These are phyloP conservation scores for Trichoderma breve DNA, from an alignment of 2,329 filamentous ascomycete species.

Conservation along the genomic window DNA sequence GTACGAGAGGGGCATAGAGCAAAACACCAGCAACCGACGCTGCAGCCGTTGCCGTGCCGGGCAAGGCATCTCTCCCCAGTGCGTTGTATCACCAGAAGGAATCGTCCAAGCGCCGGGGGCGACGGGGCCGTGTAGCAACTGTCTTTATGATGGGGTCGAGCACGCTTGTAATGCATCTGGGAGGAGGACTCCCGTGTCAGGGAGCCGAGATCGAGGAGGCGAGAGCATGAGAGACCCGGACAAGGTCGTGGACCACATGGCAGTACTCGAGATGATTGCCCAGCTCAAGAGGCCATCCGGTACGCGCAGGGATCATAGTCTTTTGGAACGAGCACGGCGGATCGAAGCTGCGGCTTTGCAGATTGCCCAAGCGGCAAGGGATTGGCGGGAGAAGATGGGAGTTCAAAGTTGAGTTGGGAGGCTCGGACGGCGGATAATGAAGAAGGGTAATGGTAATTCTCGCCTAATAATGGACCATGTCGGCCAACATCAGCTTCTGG, in stretches of 20 bases:
- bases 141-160: constrained; percentile 25
- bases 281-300: constrained; percentile 25
- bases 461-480: constrained; percentile 14
- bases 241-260: constrained; percentile 28
- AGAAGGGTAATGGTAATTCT: not conserved
- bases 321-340: constrained; percentile 25
- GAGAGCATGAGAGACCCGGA: constrained; percentile 24
- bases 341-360: constrained; percentile 29
- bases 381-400: constrained; percentile 28
- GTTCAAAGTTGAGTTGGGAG: constrained; percentile 16
- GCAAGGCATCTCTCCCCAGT: constrained; percentile 28
- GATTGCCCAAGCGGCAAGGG: constrained; percentile 28
- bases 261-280: constrained; percentile 30
- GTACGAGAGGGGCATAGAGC: constrained; percentile 27
- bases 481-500: constrained; percentile 14
- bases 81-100: constrained; percentile 25
- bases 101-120: constrained; percentile 19
- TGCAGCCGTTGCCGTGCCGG: constrained; percentile 27
- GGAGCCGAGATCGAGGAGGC: constrained; percentile 3
- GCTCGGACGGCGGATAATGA: constrained; percentile 3
- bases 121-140: constrained; percentile 28
- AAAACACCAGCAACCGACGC: constrained; percentile 20
- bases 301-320: constrained; percentile 24
- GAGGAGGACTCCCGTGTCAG: constrained; percentile 20
- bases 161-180: constrained; percentile 18